These are phyloP conservation scores for Vitis cinerea DNA, from an alignment of 164 flowering plant genomes.

Conservation along the genomic window DNA sequence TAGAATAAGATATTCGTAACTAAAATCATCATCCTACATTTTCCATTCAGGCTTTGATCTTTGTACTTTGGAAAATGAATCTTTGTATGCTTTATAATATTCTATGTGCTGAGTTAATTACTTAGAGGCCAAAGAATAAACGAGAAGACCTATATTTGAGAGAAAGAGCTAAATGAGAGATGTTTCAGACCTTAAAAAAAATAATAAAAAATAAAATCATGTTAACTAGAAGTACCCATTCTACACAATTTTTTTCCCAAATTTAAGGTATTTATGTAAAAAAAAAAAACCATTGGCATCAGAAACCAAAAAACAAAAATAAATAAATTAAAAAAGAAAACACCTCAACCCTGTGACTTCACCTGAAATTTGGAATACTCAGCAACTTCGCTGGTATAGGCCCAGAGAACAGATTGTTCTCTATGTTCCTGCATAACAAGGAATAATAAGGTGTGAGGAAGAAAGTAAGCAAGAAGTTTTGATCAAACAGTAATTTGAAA, in stretches of 20 bases:
- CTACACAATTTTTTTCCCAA: too few species aligned
- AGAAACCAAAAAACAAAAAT: background rate
- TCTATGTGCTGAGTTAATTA: too few species aligned
- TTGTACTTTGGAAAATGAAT: too few species aligned
- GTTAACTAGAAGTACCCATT: too few species aligned
- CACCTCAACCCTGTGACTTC: background rate
- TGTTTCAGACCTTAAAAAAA: too few species aligned
- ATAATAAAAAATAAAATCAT: too few species aligned
- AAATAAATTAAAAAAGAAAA: too few species aligned
- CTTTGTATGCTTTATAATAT: too few species aligned
- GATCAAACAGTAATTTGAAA: background rate
- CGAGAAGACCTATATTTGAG: too few species aligned
- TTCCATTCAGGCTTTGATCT: background rate
- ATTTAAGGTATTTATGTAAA: too few species aligned
- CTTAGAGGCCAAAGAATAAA: too few species aligned
- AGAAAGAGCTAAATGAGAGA: too few species aligned
- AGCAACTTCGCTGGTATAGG: constrained; percentile 56
- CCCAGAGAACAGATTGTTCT: constrained; percentile 64
- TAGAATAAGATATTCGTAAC: background rate
- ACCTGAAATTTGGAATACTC: constrained; percentile 59
- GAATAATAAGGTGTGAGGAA: background rate
- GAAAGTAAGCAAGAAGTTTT: background rate
- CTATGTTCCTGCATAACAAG: constrained; percentile 40
- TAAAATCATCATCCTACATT: background rate
- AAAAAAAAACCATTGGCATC: background rate